phyloP scores from a whole-genome alignment of 1,139 yeast species.

The Candida tetrigidarum region DNA sequence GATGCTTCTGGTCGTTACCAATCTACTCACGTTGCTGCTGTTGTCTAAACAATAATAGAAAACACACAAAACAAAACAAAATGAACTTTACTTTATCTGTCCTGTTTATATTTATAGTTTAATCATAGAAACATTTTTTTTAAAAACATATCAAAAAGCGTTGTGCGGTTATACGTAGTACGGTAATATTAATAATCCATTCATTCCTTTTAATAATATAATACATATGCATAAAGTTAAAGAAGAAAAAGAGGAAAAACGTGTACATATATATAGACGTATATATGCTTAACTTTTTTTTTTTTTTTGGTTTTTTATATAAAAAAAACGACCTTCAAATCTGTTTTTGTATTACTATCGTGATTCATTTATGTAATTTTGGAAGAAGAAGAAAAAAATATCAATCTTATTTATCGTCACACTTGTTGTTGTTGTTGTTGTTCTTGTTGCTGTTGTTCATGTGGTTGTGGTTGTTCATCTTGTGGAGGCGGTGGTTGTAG shows the following conservation, averaged over 20 bases:
- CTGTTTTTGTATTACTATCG: background rate
- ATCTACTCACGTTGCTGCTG: constrained; percentile 66
- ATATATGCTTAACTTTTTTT: too few species aligned
- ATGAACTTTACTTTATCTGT: background rate
- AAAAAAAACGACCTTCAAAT: background rate
- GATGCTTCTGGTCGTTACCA: constrained; percentile 99
- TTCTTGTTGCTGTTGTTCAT: background rate
- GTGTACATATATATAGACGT: too few species aligned
- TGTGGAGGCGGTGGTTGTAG: constrained; percentile 32
- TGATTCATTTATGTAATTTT: background rate
- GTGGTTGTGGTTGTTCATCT: constrained; percentile 1
- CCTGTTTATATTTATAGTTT: background rate
- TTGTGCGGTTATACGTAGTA: background rate
- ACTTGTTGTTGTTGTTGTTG: constrained; percentile 2
- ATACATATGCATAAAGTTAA: too few species aligned
- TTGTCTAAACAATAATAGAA: background rate
- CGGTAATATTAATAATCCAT: too few species aligned
- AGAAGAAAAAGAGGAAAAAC: background rate
- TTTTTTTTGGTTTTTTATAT: too few species aligned
- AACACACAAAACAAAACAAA: background rate
- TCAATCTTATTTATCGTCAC: constrained; percentile 4
- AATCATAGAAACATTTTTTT: background rate
- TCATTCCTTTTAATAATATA: too few species aligned
- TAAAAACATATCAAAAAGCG: background rate
- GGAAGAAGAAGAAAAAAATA: too few species aligned